A percentile compares a stretch with the other conserved stretches of the same genome.
phyloP scores from a whole-genome alignment of 2,329 filamentous ascomycete genomes.

The Penicillium brasilianum region DNA sequence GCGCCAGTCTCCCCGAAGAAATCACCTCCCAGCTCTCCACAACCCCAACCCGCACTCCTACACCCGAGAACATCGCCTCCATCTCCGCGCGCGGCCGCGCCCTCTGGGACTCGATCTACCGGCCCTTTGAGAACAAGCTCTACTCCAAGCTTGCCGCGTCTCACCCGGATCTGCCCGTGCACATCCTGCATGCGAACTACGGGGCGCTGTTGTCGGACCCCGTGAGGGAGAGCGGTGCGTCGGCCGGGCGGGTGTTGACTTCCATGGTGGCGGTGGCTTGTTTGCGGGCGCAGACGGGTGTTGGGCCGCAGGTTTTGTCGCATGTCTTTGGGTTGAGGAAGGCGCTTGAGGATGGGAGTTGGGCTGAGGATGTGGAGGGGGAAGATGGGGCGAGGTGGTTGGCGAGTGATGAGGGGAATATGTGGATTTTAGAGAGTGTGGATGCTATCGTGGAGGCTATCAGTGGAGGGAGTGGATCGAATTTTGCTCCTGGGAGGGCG shows the following conservation, averaged over 20 bases:
- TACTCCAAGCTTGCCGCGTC: conserved; percentile 71
- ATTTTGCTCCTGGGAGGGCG: conserved; percentile 58
- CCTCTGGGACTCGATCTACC: conserved; percentile 79
- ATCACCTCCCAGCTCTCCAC: conserved; percentile 62
- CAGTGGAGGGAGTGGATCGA: conserved; percentile 55
- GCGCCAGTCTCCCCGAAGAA: conserved; percentile 62
- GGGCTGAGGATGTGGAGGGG: conserved; percentile 43
- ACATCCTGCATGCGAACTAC: conserved; percentile 78
- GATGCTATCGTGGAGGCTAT: conserved; percentile 63
- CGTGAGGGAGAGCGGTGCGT: conserved; percentile 47
- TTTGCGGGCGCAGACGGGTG: conserved; percentile 77
- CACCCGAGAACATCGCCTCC: conserved; percentile 58
- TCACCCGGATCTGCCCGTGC: conserved; percentile 80
- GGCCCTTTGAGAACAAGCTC: conserved; percentile 74
- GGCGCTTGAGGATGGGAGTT: conserved; percentile 68
- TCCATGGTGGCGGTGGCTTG: conserved; percentile 75
- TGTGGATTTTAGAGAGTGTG: conserved; percentile 66
- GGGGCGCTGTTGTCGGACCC: conserved; percentile 73
- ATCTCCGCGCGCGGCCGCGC: conserved; percentile 64
- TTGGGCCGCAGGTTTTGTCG: conserved; percentile 79
- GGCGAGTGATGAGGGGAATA: conserved; percentile 67
- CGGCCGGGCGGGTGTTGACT: conserved; percentile 72
- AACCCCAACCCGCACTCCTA: conserved; percentile 60
- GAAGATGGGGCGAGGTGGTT: conserved; percentile 64
- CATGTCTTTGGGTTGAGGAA: conserved; percentile 83